Percentiles rank a stretch among this genome's conserved stretches.
phyloP scores from a whole-genome alignment of 805 yeast genomes.

The Starmerella lactis-condensi region DNA sequence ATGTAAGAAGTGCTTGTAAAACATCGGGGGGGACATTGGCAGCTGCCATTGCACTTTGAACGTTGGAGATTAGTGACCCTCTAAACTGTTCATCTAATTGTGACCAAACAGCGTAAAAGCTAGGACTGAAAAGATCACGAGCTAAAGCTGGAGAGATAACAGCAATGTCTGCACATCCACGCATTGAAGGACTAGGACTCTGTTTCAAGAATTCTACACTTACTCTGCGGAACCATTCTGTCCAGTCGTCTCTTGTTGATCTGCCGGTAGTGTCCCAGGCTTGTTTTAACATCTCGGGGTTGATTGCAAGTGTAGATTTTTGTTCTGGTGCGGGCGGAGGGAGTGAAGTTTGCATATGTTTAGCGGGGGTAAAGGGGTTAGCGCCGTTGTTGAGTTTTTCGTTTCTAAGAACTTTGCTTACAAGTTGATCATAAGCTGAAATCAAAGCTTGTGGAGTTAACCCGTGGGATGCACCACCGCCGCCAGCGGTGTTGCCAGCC shows the following conservation, averaged over 20 bases:
- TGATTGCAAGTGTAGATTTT: conserved; percentile 56
- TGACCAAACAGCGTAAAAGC: conserved; percentile 91
- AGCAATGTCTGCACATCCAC: conserved; percentile 84
- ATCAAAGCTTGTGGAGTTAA: conserved; percentile 28
- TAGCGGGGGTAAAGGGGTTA: conserved; percentile 30
- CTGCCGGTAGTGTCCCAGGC: conserved; percentile 88
- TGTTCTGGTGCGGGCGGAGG: conserved; percentile 38
- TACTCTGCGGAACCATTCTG: conserved; percentile 82
- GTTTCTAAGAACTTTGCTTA: conserved; percentile 55
- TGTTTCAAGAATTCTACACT: conserved; percentile 74
- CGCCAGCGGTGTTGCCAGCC: conserved; percentile 1
- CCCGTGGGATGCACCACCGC: conserved; percentile 2
- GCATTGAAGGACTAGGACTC: conserved; percentile 81
- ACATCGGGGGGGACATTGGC: conserved; percentile 92
- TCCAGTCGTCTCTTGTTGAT: conserved; percentile 91
- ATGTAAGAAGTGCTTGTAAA: conserved; percentile 67
- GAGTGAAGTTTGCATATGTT: conserved; percentile 23
- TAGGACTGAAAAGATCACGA: conserved; percentile 68
- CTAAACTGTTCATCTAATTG: conserved; percentile 77
- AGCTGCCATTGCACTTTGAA: conserved; percentile 73
- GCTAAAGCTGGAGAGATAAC: conserved; percentile 76
- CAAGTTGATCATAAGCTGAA: conserved; percentile 58
- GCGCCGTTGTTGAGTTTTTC: conserved; percentile 73
- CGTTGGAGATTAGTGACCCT: conserved; percentile 68
- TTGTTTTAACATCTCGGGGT: conserved; percentile 43